phyloP scores from a whole-genome alignment of 208 protist genomes.

The Zelonia costaricensis region DNA sequence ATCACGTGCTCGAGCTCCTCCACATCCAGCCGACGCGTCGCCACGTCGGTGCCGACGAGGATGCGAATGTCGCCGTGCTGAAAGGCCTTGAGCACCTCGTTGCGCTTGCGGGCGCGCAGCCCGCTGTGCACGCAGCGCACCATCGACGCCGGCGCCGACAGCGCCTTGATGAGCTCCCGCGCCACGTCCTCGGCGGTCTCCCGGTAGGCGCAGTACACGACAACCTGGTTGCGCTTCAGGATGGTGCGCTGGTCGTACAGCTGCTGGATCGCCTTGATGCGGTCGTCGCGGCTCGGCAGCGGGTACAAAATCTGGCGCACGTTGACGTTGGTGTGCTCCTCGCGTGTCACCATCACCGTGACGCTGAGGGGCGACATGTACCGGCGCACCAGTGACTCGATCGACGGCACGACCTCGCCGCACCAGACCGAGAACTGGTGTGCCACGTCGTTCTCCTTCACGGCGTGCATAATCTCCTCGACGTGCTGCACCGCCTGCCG shows the following conservation, averaged over 20 bases:
- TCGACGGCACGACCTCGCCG: slow-evolving; percentile 51
- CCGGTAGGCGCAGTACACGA: slow-evolving; percentile 79
- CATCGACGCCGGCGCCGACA: slow-evolving; percentile 56
- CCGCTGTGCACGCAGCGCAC: slow-evolving; percentile 93
- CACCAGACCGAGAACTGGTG: slow-evolving; percentile 95
- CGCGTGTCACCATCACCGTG: slow-evolving; percentile 67
- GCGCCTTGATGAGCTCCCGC: slow-evolving; percentile 40
- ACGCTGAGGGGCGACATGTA: slow-evolving; percentile 76
- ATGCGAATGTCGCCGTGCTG: slow-evolving; percentile 80
- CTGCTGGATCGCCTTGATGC: slow-evolving; percentile 45
- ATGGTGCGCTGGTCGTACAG: slow-evolving; percentile 75
- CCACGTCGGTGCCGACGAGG: slow-evolving; percentile 96
- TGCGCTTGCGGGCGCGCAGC: slow-evolving; percentile 61
- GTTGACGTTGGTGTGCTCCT: slow-evolving; percentile 54
- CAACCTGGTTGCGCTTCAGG: slow-evolving; percentile 64
- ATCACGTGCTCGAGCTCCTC: slow-evolving; percentile 95
- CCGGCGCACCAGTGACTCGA: slow-evolving; percentile 63
- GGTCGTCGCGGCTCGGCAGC: slow-evolving; percentile 41
- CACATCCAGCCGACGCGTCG: slow-evolving; percentile 94
- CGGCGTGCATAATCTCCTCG: slow-evolving; percentile 78
- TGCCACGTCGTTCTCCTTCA: slow-evolving; percentile 46
- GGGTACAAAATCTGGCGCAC: slow-evolving; percentile 67
- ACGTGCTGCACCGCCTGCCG: slow-evolving; percentile 61
- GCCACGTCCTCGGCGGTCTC: slow-evolving; percentile 60
- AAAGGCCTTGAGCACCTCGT: slow-evolving; percentile 79